A percentile compares a stretch with the other conserved stretches of the same genome.
phyloP scores from a whole-genome alignment of 1,284 basidiomycete genomes.

The Papiliotrema nemorosa region DNA sequence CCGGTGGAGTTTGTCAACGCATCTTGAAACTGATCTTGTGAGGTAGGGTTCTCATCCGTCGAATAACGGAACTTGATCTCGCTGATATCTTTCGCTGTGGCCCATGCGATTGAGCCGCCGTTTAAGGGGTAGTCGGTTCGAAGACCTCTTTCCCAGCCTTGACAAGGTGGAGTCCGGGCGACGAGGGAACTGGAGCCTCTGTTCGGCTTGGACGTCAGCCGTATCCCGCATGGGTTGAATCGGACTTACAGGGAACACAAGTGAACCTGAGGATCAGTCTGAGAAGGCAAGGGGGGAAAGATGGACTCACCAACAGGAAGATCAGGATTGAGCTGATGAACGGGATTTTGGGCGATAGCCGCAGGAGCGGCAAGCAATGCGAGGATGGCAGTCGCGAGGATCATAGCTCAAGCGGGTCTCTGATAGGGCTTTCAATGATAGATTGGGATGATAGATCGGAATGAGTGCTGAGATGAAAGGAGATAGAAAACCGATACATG shows the following conservation, averaged over 20 bases:
- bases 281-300: background rate
- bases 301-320: background rate
- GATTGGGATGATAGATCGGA: background rate
- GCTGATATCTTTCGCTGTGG: slow-evolving; percentile 2
- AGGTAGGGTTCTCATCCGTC: slow-evolving; percentile 5
- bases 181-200: slow-evolving; percentile 4
- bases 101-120: slow-evolving; percentile 5
- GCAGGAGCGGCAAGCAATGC: slow-evolving; percentile 45
- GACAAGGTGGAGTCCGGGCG: slow-evolving; percentile 5
- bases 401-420: background rate
- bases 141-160: slow-evolving; percentile 4
- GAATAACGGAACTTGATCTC: slow-evolving; percentile 6
- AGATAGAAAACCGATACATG: no score
- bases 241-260: background rate
- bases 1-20: background rate
- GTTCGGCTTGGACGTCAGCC: background rate
- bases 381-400: background rate
- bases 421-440: background rate
- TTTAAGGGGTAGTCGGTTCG: slow-evolving; percentile 9
- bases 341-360: slow-evolving; percentile 46
- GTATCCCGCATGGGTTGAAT: background rate
- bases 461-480: no score
- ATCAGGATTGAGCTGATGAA: slow-evolving; percentile 21
- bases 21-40: slow-evolving; percentile 4
- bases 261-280: background rate